A percentile compares a stretch with the other conserved stretches of the same genome.
These are phyloP conservation scores for Candida bentonensis DNA, from an alignment of 805 yeast genomes.

Conservation along the genomic window DNA sequence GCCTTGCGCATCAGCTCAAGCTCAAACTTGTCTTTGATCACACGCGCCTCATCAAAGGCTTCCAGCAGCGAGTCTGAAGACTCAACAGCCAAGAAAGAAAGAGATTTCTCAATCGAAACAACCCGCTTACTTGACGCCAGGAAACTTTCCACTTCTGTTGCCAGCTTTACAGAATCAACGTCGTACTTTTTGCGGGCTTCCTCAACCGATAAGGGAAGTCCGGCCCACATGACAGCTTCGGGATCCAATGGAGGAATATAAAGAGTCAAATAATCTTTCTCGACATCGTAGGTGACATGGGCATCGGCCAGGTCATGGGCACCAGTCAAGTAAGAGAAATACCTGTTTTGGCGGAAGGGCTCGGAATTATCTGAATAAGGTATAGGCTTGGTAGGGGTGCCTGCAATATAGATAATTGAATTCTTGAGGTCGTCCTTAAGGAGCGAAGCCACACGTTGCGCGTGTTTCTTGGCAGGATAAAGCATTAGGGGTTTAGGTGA, in stretches of 20 bases:
- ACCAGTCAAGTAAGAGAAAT: slow-evolving; percentile 79
- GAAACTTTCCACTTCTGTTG: slow-evolving; percentile 30
- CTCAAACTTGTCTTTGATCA: slow-evolving; percentile 76
- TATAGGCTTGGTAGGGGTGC: slow-evolving; percentile 30
- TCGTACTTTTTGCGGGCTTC: slow-evolving; percentile 57
- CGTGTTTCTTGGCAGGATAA: slow-evolving; percentile 79
- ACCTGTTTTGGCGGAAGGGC: slow-evolving; percentile 78
- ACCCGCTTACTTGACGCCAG: slow-evolving; percentile 7
- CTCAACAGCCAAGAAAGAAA: slow-evolving; percentile 8
- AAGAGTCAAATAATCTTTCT: slow-evolving; percentile 43
- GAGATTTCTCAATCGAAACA: slow-evolving; percentile 14
- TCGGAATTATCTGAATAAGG: slow-evolving; percentile 70
- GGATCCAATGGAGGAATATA: slow-evolving; percentile 73
- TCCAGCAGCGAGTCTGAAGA: slow-evolving; percentile 21
- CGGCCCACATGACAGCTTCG: slow-evolving; percentile 96
- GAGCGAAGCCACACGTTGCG: slow-evolving; percentile 21
- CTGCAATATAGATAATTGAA: slow-evolving; percentile 22
- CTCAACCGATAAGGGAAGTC: slow-evolving; percentile 57
- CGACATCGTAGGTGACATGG: slow-evolving; percentile 45
- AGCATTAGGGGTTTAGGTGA: slow-evolving; percentile 23
- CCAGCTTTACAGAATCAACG: slow-evolving; percentile 68
- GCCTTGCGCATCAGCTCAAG: slow-evolving; percentile 66
- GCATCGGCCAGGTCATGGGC: slow-evolving; percentile 60
- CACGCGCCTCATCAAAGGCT: slow-evolving; percentile 78
- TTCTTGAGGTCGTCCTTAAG: slow-evolving; percentile 20